Evolutionary conservation across 2,329 filamentous ascomycete species (phyloP), one percentile per base, ranked within the genome.

Genomic region (Colletotrichum somersetense): DNA sequence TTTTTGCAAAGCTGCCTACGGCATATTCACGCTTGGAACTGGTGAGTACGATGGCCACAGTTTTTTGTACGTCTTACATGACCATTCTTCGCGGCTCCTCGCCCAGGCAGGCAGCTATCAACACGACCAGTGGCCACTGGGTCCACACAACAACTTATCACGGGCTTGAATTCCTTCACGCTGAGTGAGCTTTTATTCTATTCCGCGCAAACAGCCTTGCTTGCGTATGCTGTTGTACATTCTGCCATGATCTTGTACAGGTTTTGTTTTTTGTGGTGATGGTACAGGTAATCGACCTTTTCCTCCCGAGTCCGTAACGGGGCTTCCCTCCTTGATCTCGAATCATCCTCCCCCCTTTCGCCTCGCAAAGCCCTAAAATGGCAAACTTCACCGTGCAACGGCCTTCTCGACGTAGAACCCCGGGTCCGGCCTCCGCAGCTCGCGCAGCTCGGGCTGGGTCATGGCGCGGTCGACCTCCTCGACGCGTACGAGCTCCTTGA

Each of bases 401-500:
- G 78, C 76, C 79, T 82, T 91, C 87, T 97, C 94, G 72, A 97
- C 79, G 77, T 91, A 96, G 78, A 95, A 98, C 1, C 95, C 95
- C 1, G 87, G 85, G 73, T 96, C 93, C 3, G 95, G 94, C 81
- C 88, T 90, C 81, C 95, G 85, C 83, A 89, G 86, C 63, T 87
- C 89, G 83, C 90, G 91, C 78, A 97, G 87, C 85, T 97, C 89
- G 67, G 84, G 82, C 79, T 90, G 89, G 10, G 87, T 91, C 82
- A 94, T 80, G 42, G 87, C 81, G 73, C 83, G 80, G 44, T 91
- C 90, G 56, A 97, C 94, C 84, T 97, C 95, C 76, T 91, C 86
- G 46, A 97, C 94, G 66, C 89, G 87, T 57, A 98, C 93, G 74
- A 98, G 86, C 84, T 98, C 95, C 86, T 98, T 98, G 77, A 98